phyloP scores from a whole-genome alignment of 345 rosid genomes.

The Camelina laxa region DNA sequence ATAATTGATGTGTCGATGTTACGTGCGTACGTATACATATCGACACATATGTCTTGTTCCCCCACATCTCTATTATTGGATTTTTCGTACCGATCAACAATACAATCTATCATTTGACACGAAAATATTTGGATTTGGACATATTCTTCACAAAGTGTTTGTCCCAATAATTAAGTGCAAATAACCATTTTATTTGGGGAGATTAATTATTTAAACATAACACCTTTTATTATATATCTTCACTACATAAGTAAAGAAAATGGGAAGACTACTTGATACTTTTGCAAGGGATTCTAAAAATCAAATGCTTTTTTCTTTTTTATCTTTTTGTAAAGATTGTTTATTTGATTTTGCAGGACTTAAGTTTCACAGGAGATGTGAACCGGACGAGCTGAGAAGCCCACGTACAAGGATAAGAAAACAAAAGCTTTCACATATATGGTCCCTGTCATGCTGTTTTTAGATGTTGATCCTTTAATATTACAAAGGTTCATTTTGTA shows the following conservation, averaged over 20 bases:
- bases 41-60: slow-evolving; percentile 18
- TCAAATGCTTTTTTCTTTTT: background rate
- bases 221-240: background rate
- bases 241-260: slow-evolving; percentile 8
- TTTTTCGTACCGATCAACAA: slow-evolving; percentile 19
- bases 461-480: slow-evolving; percentile 34
- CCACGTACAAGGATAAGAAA: slow-evolving; percentile 54
- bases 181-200: background rate
- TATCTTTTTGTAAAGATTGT: too few relatives aligned
- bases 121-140: slow-evolving; percentile 31
- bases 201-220: background rate
- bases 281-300: slow-evolving; percentile 1
- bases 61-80: slow-evolving; percentile 20
- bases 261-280: background rate
- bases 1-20: slow-evolving; percentile 30
- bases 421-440: background rate
- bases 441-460: slow-evolving; percentile 22
- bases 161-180: slow-evolving; percentile 8
- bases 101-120: slow-evolving; percentile 15
- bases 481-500: slow-evolving; percentile 20
- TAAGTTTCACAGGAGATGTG: slow-evolving; percentile 53
- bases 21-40: slow-evolving; percentile 23
- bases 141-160: background rate
- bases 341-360: slow-evolving; percentile 49
- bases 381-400: slow-evolving; percentile 56